Conservation (phyloP, 495 filamentous ascomycete genomes). For the Lepidopterella palustris region DNA sequence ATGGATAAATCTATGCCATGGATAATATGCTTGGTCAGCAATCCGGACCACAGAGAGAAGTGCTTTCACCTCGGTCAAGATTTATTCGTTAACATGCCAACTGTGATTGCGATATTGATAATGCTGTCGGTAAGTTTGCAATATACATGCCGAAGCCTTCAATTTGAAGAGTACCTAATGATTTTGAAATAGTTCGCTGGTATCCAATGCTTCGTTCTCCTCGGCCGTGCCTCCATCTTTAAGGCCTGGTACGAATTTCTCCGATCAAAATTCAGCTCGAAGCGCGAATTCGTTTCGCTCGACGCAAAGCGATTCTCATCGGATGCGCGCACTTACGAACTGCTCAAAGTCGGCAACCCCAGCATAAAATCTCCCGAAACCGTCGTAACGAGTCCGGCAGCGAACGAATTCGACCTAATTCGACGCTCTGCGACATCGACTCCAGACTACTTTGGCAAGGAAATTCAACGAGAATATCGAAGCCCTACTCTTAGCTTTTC, state of each 20-base stretch:
- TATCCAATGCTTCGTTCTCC: conserved; percentile 74
- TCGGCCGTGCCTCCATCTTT: conserved; percentile 76
- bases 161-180: conserved; percentile 11
- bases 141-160: background rate
- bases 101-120: conserved; percentile 71
- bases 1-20: conserved; percentile 52
- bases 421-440: conserved; percentile 36
- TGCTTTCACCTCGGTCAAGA: conserved; percentile 55
- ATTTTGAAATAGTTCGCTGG: conserved; percentile 58
- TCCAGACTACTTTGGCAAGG: conserved; percentile 43
- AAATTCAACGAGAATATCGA: conserved; percentile 45
- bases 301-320: conserved; percentile 63
- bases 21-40: conserved; percentile 60
- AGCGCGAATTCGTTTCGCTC: conserved; percentile 77
- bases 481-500: conserved; percentile 57
- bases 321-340: conserved; percentile 72
- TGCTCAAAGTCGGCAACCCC: conserved; percentile 50
- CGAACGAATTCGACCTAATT: conserved; percentile 28
- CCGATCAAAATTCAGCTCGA: conserved; percentile 37
- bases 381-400: conserved; percentile 36
- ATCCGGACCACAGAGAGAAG: conserved; percentile 53
- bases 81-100: conserved; percentile 64
- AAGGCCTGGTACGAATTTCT: conserved; percentile 72
- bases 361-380: conserved; percentile 42
- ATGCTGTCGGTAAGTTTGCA: conserved; percentile 61